Conservation (phyloP, 352 stramenopile genomes). For the Pythium oligandrum region DNA sequence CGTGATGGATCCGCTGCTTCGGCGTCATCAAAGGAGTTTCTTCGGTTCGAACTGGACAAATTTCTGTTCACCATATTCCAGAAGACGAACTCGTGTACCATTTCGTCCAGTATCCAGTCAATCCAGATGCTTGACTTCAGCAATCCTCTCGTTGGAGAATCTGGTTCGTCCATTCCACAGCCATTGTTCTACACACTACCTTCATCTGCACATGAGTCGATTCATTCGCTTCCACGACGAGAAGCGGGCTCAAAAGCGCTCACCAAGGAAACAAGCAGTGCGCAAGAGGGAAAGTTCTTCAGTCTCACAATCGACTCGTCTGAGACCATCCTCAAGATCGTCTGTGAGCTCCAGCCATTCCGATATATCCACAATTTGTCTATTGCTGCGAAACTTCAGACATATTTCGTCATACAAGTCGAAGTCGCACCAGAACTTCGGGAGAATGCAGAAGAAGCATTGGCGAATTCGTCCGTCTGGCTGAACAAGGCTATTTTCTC, state of each 20-base stretch:
- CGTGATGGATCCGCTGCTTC: conserved; percentile 6
- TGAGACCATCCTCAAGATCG: conserved; percentile 46
- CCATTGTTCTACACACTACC: conserved; percentile 35
- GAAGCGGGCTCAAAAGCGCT: not conserved
- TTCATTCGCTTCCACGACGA: not conserved
- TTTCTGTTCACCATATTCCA: conserved; percentile 67
- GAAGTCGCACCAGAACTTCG: conserved; percentile 37
- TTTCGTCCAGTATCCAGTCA: conserved; percentile 52
- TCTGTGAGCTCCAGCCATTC: conserved; percentile 56
- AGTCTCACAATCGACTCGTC: conserved; percentile 54
- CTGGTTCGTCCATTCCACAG: conserved; percentile 16
- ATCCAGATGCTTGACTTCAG: conserved; percentile 71
- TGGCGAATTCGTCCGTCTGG: conserved; percentile 44
- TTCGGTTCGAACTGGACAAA: conserved; percentile 63
- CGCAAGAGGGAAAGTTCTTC: conserved; percentile 17
- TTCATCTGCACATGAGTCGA: too few relatives aligned
- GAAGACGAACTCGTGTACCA: conserved; percentile 36
- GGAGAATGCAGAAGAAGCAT: conserved; percentile 49
- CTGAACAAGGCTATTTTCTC: conserved; percentile 50
- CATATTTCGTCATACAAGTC: conserved; percentile 56
- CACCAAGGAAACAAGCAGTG: conserved; percentile 9
- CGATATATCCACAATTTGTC: conserved; percentile 71
- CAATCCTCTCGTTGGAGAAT: conserved; percentile 18
- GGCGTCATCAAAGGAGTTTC: conserved; percentile 38
- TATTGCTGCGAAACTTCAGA: conserved; percentile 53